Evolutionary conservation across 805 yeast species (phyloP), one percentile per base, ranked within the genome.

Genomic region (Pichia pseudocactophila): DNA sequence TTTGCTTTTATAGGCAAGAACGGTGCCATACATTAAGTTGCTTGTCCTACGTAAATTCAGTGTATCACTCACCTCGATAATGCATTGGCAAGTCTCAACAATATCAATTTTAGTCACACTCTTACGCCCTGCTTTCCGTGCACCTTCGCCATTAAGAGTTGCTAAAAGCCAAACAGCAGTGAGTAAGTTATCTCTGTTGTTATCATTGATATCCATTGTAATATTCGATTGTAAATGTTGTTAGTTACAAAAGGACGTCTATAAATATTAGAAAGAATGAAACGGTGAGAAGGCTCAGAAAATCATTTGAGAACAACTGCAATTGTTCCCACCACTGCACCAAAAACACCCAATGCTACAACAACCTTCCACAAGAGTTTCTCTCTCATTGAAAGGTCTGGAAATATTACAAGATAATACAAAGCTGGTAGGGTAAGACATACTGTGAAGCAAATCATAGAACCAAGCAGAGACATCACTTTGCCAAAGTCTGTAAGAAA

Each of bases 401-500:
- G 54, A 55, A 79, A 81, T 31, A 81, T 66, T 48, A 63, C 69
- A 46, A 82, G 56, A 61, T 88, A 86, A 58, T 87, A 88, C 10
- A 73, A 54, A 18, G 85, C 66, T 3, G 96, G 96, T 19, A 87
- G 68, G 17, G 86, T 80, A 41, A 87, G 66, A 59, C 96, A 88
- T 30, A 87, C 76, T 3, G 80, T 66, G 59, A 85, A 82, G 52
- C 95, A 85, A 40, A 88, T 69, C 1, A 86, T 78, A 5, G 90
- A 75, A 7, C 96, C 96, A 50, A 86, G 61, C 36, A 88, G 74
- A 7, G 95, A 85, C 61, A 88, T 80, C 40, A 88, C 71, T 51
- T 76, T 76, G 54, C 87, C 96, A 57, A 88, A 88, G 41, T 78
- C 82, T 3, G 92, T 90, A 56, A 85, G 71, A 13, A 76, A 39